phyloP scores from a whole-genome alignment of 2,329 filamentous ascomycete genomes.

The Ophiostoma sp. region DNA sequence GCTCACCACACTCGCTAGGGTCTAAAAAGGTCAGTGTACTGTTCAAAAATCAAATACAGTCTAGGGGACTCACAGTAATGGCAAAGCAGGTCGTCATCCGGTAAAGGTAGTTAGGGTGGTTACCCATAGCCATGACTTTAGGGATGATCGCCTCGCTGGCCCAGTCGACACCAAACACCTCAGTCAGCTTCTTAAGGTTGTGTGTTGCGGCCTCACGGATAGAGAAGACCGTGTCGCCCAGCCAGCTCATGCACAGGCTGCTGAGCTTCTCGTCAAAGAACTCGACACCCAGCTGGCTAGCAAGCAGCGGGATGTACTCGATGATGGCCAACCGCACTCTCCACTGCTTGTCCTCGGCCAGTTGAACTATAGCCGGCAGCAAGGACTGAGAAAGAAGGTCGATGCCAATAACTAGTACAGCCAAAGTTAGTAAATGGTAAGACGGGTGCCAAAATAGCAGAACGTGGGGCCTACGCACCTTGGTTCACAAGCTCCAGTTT shows the following conservation, averaged over 20 bases:
- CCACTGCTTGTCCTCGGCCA: slow-evolving; percentile 99
- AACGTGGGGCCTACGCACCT: slow-evolving; percentile 52
- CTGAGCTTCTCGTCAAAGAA: slow-evolving; percentile 99
- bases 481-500: slow-evolving; percentile 98
- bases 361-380: slow-evolving; percentile 92
- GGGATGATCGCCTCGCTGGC: slow-evolving; percentile 95
- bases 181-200: slow-evolving; percentile 96
- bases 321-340: slow-evolving; percentile 96
- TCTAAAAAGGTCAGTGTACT: slow-evolving; percentile 55
- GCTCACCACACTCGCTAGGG: slow-evolving; percentile 87
- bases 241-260: slow-evolving; percentile 95
- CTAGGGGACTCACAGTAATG: slow-evolving; percentile 50
- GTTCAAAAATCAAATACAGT: neutral
- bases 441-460: slow-evolving; percentile 28
- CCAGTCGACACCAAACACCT: slow-evolving; percentile 98
- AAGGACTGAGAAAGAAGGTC: slow-evolving; percentile 95
- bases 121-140: slow-evolving; percentile 98
- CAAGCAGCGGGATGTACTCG: slow-evolving; percentile 96
- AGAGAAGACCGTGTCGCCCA: slow-evolving; percentile 97
- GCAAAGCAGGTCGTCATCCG: slow-evolving; percentile 99
- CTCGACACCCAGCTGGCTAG: slow-evolving; percentile 90
- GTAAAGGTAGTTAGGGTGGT: slow-evolving; percentile 98
- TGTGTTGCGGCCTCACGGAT: slow-evolving; percentile 96
- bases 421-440: neutral
- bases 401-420: slow-evolving; percentile 83